A percentile compares a stretch with the other conserved stretches of the same genome.
These are phyloP conservation scores for Tylopilus orsonianus DNA, from an alignment of 1,284 basidiomycete species.

Conservation along the genomic window DNA sequence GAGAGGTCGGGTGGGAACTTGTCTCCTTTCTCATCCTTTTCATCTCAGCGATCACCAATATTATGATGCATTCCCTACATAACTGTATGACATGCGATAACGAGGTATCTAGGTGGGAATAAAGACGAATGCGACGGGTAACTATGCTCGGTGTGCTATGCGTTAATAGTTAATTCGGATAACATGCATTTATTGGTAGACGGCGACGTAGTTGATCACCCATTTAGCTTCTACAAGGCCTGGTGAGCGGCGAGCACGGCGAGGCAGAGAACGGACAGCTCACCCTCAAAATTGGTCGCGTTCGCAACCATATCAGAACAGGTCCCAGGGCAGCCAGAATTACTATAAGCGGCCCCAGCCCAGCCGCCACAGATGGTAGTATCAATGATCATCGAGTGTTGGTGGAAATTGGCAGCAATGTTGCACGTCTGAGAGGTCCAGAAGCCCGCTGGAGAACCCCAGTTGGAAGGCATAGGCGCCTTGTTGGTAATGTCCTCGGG, in stretches of 20 bases:
- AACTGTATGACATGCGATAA: not conserved
- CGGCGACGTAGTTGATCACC: constrained; percentile 54
- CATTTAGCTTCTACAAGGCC: constrained; percentile 49
- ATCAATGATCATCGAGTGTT: constrained; percentile 71
- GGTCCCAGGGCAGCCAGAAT: constrained; percentile 66
- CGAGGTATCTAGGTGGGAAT: not conserved
- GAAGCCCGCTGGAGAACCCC: constrained; percentile 68
- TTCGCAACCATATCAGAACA: constrained; percentile 67
- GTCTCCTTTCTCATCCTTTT: constrained; percentile 24
- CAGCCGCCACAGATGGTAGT: constrained; percentile 63
- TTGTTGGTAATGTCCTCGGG: constrained; percentile 65
- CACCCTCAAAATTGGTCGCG: constrained; percentile 50
- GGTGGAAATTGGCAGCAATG: constrained; percentile 63
- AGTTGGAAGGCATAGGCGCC: constrained; percentile 59
- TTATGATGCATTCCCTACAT: too few species aligned
- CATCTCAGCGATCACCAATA: constrained; percentile 7
- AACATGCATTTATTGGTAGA: constrained; percentile 25
- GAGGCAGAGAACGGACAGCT: constrained; percentile 14
- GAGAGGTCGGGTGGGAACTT: constrained; percentile 31
- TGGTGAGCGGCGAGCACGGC: constrained; percentile 7
- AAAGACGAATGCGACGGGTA: constrained; percentile 4
- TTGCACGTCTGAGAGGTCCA: constrained; percentile 66
- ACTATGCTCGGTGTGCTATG: not conserved
- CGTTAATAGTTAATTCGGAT: not conserved
- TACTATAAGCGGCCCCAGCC: constrained; percentile 53